Evolutionary conservation across 2,329 filamentous ascomycete genomes (phyloP).

Genomic region (Leptodontidium sp.): DNA sequence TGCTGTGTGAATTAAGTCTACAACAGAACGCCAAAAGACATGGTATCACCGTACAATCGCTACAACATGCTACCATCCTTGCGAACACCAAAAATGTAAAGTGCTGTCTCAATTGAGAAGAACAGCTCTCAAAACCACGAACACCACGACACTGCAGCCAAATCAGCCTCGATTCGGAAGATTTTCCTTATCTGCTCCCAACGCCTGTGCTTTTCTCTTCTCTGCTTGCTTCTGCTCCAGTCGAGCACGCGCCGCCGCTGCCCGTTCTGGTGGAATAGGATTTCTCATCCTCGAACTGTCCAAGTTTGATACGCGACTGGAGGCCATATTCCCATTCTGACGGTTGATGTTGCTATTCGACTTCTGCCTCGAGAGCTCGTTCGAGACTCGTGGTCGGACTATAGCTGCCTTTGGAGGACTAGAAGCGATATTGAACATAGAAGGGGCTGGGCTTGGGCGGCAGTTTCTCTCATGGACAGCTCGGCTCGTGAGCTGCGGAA

Average conservation of each 20-base stretch:
- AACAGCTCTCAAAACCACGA: neutral
- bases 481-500: slow-evolving; percentile 27
- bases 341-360: slow-evolving; percentile 29
- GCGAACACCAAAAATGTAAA: neutral
- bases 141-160: slow-evolving; percentile 8
- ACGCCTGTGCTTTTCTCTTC: slow-evolving; percentile 38
- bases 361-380: slow-evolving; percentile 31
- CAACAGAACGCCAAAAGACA: slow-evolving; percentile 19
- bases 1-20: slow-evolving; percentile 22
- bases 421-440: slow-evolving; percentile 43
- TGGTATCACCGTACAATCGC: slow-evolving; percentile 23
- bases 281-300: slow-evolving; percentile 36
- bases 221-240: slow-evolving; percentile 45
- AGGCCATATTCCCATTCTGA: slow-evolving; percentile 25
- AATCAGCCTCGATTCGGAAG: slow-evolving; percentile 27
- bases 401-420: slow-evolving; percentile 42
- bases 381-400: slow-evolving; percentile 32
- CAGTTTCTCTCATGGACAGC: slow-evolving; percentile 34
- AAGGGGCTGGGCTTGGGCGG: slow-evolving; percentile 40
- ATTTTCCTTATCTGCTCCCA: slow-evolving; percentile 41
- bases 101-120: slow-evolving; percentile 3
- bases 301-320: slow-evolving; percentile 36
- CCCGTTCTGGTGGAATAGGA: slow-evolving; percentile 45
- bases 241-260: slow-evolving; percentile 47
- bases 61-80: slow-evolving; percentile 9